phyloP scores from a whole-genome alignment of 73 alveolate species.

The Symbiodinium pilosum region DNA sequence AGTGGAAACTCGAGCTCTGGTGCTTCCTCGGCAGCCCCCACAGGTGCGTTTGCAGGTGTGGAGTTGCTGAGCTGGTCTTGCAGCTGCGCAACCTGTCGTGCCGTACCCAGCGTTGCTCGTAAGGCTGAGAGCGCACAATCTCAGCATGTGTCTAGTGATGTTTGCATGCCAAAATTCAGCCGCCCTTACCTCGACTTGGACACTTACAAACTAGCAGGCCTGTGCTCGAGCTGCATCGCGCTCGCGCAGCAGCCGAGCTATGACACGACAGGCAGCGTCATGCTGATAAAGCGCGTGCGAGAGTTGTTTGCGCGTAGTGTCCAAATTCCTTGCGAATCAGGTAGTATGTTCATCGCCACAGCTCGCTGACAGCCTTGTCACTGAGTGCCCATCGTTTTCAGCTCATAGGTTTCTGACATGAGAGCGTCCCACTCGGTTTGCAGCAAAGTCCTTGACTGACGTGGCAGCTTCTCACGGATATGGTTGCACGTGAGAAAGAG shows the following conservation, averaged over 20 bases:
- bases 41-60: conserved; percentile 46
- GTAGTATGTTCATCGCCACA: neutral
- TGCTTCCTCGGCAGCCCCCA: neutral
- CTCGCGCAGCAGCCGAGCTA: conserved; percentile 96
- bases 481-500: too few species aligned
- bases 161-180: too few species aligned
- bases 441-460: conserved; percentile 61
- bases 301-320: conserved; percentile 96
- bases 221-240: conserved; percentile 96
- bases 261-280: conserved; percentile 97
- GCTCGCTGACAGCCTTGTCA: neutral
- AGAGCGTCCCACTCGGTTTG: conserved; percentile 97
- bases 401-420: conserved; percentile 96
- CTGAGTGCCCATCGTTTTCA: conserved; percentile 85
- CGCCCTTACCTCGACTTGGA: too few species aligned
- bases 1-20: neutral
- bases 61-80: conserved; percentile 94
- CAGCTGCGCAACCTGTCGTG: conserved; percentile 61
- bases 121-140: too few species aligned
- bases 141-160: too few species aligned
- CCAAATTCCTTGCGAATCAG: conserved; percentile 78
- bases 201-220: too few species aligned
- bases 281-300: conserved; percentile 97
- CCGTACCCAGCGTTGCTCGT: too few species aligned
- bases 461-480: too few species aligned